phyloP scores from a whole-genome alignment of 495 filamentous ascomycete genomes.

The Pseudomonodictys pantanalensis region DNA sequence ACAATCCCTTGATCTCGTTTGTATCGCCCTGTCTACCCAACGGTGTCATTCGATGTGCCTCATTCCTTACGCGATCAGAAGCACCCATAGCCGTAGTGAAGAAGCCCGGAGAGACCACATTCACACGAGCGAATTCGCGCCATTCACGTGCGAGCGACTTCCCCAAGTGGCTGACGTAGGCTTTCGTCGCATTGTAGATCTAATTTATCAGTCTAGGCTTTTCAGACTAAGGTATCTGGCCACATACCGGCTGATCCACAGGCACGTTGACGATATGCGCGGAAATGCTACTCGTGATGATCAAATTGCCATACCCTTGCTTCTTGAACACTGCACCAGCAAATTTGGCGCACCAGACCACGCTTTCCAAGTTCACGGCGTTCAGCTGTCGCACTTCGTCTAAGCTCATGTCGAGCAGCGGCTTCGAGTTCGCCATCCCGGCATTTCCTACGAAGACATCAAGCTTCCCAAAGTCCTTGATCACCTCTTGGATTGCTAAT shows the following conservation, averaged over 20 bases:
- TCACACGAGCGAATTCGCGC: conserved; percentile 40
- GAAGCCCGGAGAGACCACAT: conserved; percentile 34
- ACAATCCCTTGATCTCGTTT: conserved; percentile 41
- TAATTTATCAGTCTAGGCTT: neutral
- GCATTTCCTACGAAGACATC: conserved; percentile 53
- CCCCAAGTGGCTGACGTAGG: conserved; percentile 37
- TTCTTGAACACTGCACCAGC: conserved; percentile 42
- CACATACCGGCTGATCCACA: conserved; percentile 35
- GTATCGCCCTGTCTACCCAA: conserved; percentile 40
- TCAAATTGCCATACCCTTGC: conserved; percentile 40
- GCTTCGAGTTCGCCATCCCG: conserved; percentile 53
- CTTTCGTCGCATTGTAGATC: conserved; percentile 39
- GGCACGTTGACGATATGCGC: conserved; percentile 41
- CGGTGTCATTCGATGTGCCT: conserved; percentile 40
- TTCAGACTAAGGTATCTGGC: neutral
- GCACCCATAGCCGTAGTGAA: conserved; percentile 42
- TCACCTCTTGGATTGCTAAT: conserved; percentile 39
- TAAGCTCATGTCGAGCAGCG: conserved; percentile 47
- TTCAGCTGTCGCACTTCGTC: conserved; percentile 48
- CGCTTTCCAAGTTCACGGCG: conserved; percentile 36
- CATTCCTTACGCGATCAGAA: conserved; percentile 36
- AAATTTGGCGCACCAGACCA: conserved; percentile 38
- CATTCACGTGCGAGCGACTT: conserved; percentile 39
- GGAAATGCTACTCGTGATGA: conserved; percentile 40
- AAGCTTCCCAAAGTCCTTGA: conserved; percentile 49